Evolutionary conservation across 225 moss, liverwort and hornwort species (phyloP).

Genomic region (Anthoceros angustus): DNA sequence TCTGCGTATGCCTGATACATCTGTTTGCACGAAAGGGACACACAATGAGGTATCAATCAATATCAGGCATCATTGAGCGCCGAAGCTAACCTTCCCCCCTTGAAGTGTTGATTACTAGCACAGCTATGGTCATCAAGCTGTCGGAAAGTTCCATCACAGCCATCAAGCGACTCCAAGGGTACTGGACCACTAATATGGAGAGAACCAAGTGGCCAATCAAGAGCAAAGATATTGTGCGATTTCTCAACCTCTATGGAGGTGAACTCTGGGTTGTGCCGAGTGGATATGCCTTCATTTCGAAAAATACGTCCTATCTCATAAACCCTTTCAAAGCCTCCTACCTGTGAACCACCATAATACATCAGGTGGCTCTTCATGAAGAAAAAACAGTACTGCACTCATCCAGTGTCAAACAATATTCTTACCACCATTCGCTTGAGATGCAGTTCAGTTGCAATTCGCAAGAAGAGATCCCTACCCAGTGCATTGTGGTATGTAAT

Average conservation of each 20-base stretch:
- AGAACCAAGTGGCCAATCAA: no score
- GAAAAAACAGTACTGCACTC: neutral
- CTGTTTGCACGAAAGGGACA: conserved; percentile 19
- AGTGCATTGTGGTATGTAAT: conserved; percentile 86
- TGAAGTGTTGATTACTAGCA: neutral
- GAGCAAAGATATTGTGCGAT: neutral
- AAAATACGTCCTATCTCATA: conserved; percentile 97
- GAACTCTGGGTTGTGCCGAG: conserved; percentile 96
- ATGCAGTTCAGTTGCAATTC: conserved; percentile 98
- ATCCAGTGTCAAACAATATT: neutral
- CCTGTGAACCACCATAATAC: conserved; percentile 24
- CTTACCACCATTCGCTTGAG: conserved; percentile 99
- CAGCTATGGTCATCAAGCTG: no score
- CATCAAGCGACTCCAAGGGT: no score
- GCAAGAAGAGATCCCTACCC: conserved; percentile 73
- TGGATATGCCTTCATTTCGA: conserved; percentile 92
- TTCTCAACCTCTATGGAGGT: conserved; percentile 71
- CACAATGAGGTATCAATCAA: neutral
- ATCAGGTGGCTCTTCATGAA: neutral
- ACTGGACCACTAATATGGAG: no score
- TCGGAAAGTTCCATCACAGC: no score
- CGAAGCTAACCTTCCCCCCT: neutral
- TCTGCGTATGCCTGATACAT: conserved; percentile 98
- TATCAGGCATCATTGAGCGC: neutral
- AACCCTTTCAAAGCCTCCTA: conserved; percentile 96